A percentile compares a stretch with the other conserved stretches of the same genome.
These are phyloP conservation scores for Sindora glabra DNA, from an alignment of 306 rosid species.

Conservation along the genomic window DNA sequence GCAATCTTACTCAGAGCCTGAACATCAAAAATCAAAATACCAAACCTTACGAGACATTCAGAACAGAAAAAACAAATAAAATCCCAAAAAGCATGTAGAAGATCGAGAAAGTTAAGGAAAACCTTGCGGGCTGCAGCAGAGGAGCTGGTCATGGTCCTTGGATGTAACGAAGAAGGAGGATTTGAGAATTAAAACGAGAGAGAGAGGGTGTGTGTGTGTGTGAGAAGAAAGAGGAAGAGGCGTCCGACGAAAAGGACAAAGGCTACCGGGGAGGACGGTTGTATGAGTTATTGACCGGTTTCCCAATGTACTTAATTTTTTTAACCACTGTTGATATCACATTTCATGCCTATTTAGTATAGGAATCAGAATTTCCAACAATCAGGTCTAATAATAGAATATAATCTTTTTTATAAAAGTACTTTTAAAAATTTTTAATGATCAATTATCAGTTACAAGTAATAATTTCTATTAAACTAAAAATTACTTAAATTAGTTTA, in stretches of 20 bases:
- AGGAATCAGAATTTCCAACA: no score
- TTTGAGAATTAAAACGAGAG: slow-evolving; percentile 5
- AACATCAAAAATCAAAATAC: neutral
- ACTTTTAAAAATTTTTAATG: no score
- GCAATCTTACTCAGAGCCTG: slow-evolving; percentile 97
- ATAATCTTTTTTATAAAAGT: no score
- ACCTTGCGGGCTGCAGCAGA: slow-evolving; percentile 91
- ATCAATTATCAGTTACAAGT: no score
- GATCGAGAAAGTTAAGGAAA: slow-evolving; percentile 7
- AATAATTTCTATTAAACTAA: no score
- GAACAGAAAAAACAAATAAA: neutral
- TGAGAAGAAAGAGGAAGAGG: slow-evolving; percentile 9
- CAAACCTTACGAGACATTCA: neutral
- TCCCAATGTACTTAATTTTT: no score
- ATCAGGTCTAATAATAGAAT: no score
- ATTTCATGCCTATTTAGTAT: no score
- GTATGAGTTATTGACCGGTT: neutral
- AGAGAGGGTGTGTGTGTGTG: neutral
- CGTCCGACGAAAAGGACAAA: slow-evolving; percentile 30
- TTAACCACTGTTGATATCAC: no score
- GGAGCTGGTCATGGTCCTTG: slow-evolving; percentile 80
- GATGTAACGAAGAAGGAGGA: slow-evolving; percentile 23
- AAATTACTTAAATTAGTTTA: no score
- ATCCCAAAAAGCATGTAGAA: neutral
- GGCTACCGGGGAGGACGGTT: slow-evolving; percentile 38